These are phyloP conservation scores for Candida maesae DNA, from an alignment of 805 yeast species.

Conservation along the genomic window DNA sequence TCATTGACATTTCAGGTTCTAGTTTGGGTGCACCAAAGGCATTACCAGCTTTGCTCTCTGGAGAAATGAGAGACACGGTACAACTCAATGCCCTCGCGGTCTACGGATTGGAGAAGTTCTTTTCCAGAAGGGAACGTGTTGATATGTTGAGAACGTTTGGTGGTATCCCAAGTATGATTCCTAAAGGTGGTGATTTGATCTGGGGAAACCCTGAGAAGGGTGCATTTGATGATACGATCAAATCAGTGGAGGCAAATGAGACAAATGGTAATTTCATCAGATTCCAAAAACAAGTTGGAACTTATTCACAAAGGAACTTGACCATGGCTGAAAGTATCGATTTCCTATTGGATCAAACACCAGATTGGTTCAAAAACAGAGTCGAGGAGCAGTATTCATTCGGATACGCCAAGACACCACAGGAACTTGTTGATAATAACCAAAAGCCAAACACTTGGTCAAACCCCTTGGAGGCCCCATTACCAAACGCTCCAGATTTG, in stretches of 20 bases:
- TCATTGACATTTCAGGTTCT: slow-evolving; percentile 88
- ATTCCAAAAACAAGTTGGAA: slow-evolving; percentile 46
- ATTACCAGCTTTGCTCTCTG: slow-evolving; percentile 86
- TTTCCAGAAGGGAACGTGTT: slow-evolving; percentile 82
- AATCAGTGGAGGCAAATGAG: slow-evolving; percentile 28
- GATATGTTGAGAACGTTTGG: slow-evolving; percentile 85
- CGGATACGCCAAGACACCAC: slow-evolving; percentile 62
- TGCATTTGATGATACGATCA: slow-evolving; percentile 59
- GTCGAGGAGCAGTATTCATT: slow-evolving; percentile 69
- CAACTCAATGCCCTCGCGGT: slow-evolving; percentile 90
- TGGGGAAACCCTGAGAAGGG: slow-evolving; percentile 74
- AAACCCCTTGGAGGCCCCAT: slow-evolving; percentile 89
- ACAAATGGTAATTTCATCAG: slow-evolving; percentile 74
- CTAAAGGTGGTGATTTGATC: slow-evolving; percentile 86
- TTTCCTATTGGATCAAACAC: slow-evolving; percentile 57
- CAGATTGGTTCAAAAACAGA: slow-evolving; percentile 70
- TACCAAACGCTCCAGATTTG: slow-evolving; percentile 93
- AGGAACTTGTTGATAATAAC: slow-evolving; percentile 62
- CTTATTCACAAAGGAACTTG: slow-evolving; percentile 45
- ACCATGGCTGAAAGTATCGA: slow-evolving; percentile 70
- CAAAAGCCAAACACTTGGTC: slow-evolving; percentile 79
- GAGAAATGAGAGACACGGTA: slow-evolving; percentile 97
- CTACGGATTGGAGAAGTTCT: slow-evolving; percentile 91
- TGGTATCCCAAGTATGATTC: slow-evolving; percentile 94
- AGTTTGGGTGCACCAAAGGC: slow-evolving; percentile 92